Evolutionary conservation across 2,329 filamentous ascomycete species (phyloP).

Genomic region (Cordyceps militaris): DNA sequence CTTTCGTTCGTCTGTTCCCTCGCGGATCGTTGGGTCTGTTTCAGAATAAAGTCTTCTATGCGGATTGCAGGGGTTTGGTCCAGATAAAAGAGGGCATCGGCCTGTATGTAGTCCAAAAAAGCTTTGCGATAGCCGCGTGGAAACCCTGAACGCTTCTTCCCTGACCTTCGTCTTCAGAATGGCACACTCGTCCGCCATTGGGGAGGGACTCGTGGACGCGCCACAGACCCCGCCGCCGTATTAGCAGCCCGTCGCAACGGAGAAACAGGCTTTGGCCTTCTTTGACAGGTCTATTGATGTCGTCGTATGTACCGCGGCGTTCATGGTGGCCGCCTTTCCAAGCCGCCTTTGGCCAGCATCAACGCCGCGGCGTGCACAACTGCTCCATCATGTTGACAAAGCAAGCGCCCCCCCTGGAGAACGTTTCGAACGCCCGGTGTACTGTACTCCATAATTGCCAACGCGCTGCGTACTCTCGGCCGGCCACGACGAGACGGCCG

Average conservation of each 20-base stretch:
- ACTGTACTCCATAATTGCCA: slow-evolving; percentile 67
- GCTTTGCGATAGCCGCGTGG: no score
- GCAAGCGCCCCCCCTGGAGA: slow-evolving; percentile 66
- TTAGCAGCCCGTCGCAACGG: slow-evolving; percentile 60
- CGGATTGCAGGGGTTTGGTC: no score
- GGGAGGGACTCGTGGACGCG: slow-evolving; percentile 63
- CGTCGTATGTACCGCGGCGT: slow-evolving; percentile 56
- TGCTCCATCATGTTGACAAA: slow-evolving; percentile 90
- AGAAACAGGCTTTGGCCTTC: slow-evolving; percentile 58
- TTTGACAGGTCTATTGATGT: slow-evolving; percentile 68
- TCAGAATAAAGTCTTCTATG: no score
- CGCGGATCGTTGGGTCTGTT: no score
- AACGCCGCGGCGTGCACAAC: slow-evolving; percentile 70
- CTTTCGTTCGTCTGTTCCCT: no score
- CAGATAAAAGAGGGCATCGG: no score
- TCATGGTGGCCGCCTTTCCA: slow-evolving; percentile 26
- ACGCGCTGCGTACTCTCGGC: slow-evolving; percentile 65
- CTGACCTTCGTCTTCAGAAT: slow-evolving; percentile 25
- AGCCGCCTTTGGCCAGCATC: slow-evolving; percentile 66
- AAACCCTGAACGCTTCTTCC: background rate
- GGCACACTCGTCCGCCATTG: slow-evolving; percentile 37
- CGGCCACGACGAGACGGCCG: slow-evolving; percentile 79
- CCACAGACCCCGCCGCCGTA: slow-evolving; percentile 62
- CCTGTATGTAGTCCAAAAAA: no score
- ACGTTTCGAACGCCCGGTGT: slow-evolving; percentile 54